Evolutionary conservation across 2,329 filamentous ascomycete species (phyloP).

Genomic region (Mollisiaceae sp.): DNA sequence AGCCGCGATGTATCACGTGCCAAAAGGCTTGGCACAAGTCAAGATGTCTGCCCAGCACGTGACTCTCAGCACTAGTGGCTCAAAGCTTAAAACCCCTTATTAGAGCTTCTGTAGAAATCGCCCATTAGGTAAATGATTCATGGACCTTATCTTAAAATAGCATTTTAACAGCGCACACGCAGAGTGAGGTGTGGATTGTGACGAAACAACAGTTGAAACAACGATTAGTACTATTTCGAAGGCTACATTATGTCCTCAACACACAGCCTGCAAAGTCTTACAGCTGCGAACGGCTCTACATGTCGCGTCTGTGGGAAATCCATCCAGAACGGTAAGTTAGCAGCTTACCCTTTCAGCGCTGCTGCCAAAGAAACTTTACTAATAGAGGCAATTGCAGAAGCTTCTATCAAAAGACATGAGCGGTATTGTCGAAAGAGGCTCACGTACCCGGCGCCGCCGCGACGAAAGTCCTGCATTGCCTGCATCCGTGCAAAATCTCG

Average conservation of each 20-base stretch:
- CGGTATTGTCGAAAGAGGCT: constrained; percentile 11
- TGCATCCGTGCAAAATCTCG: constrained; percentile 18
- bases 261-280: background rate
- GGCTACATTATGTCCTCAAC: constrained; percentile 5
- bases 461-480: constrained; percentile 12
- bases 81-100: too few relatives aligned
- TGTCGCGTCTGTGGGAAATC: constrained; percentile 14
- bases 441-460: constrained; percentile 1
- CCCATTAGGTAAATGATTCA: too few relatives aligned
- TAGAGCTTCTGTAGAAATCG: too few relatives aligned
- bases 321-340: background rate
- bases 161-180: too few relatives aligned
- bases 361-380: background rate
- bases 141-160: too few relatives aligned
- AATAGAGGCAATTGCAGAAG: background rate
- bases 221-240: too few relatives aligned
- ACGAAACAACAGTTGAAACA: too few relatives aligned
- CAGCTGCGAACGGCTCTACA: background rate
- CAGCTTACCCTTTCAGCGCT: background rate
- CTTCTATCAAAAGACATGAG: constrained; percentile 11
- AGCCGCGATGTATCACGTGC: too few relatives aligned
- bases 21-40: too few relatives aligned
- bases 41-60: too few relatives aligned
- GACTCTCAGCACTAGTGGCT: too few relatives aligned
- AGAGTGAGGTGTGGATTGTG: too few relatives aligned